Conservation (phyloP, 108 stramenopile species). For the Nitzschia inconspicua region DNA sequence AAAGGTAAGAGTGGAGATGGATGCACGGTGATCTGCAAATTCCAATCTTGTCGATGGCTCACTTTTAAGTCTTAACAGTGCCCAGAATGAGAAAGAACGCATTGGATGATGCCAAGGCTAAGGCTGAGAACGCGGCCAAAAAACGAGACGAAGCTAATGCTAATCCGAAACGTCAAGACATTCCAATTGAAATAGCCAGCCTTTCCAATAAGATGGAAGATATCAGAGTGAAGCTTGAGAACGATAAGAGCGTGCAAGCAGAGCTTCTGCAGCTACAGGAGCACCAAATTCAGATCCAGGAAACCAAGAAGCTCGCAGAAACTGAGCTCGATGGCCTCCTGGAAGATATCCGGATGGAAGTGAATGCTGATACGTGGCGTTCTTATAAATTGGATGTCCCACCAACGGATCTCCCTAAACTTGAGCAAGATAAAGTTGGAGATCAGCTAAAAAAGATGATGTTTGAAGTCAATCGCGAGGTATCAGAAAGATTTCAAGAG, state of each 20-base stretch:
- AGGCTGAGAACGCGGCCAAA: conserved; percentile 17
- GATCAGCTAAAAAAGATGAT: conserved; percentile 10
- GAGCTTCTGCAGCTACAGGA: conserved; percentile 56
- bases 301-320: conserved; percentile 55
- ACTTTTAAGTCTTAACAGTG: background rate
- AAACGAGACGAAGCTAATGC: conserved; percentile 47
- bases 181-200: conserved; percentile 69
- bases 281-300: conserved; percentile 59
- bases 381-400: conserved; percentile 9
- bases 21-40: too few species aligned
- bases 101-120: conserved; percentile 25
- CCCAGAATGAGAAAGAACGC: conserved; percentile 22
- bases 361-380: conserved; percentile 1
- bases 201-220: conserved; percentile 57
- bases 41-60: background rate
- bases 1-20: background rate
- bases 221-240: conserved; percentile 52
- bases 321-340: conserved; percentile 37
- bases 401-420: conserved; percentile 10
- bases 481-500: conserved; percentile 9
- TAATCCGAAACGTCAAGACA: conserved; percentile 57
- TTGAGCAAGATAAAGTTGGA: conserved; percentile 9
- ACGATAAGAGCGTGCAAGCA: conserved; percentile 53
- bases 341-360: conserved; percentile 7
- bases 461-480: conserved; percentile 6